Evolutionary conservation across 768 basidiomycete genomes (phyloP).

Genomic region (Boletellus sp.): DNA sequence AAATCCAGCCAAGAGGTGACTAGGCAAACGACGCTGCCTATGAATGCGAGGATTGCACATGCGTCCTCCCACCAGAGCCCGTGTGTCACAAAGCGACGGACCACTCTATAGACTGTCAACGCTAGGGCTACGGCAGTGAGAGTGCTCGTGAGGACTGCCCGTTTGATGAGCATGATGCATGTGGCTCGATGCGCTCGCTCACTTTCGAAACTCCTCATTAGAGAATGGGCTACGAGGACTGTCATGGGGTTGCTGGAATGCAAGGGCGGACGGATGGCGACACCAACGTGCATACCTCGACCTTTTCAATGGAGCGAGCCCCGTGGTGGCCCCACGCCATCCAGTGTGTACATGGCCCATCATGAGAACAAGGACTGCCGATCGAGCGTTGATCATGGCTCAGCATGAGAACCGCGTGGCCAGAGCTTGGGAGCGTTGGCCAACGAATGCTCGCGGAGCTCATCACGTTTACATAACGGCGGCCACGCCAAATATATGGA

Average conservation of each 20-base stretch:
- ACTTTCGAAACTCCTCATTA: slow-evolving; percentile 10
- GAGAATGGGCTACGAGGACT: neutral
- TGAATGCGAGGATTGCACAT: slow-evolving; percentile 3
- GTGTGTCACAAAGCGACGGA: neutral
- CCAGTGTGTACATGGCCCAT: slow-evolving; percentile 7
- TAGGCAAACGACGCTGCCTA: slow-evolving; percentile 3
- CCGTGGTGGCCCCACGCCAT: slow-evolving; percentile 6
- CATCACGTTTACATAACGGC: slow-evolving; percentile 1
- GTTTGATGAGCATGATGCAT: neutral
- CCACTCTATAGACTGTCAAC: slow-evolving; percentile 1
- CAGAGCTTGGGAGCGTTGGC: neutral
- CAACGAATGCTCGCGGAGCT: neutral
- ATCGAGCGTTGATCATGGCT: neutral
- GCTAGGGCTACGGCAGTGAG: slow-evolving; percentile 2
- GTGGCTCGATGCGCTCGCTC: neutral
- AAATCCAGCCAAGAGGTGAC: slow-evolving; percentile 9
- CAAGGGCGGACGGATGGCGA: neutral
- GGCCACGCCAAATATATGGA: no score
- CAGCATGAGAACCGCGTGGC: slow-evolving; percentile 1
- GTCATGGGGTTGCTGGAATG: neutral
- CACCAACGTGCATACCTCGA: neutral
- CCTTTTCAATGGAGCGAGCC: neutral
- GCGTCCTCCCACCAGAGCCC: slow-evolving; percentile 21
- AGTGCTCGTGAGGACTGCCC: slow-evolving; percentile 8
- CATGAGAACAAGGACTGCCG: neutral